Evolutionary conservation across 495 filamentous ascomycete species (phyloP), one percentile per base, ranked within the genome.

Genomic region (Penicillium canescens): DNA sequence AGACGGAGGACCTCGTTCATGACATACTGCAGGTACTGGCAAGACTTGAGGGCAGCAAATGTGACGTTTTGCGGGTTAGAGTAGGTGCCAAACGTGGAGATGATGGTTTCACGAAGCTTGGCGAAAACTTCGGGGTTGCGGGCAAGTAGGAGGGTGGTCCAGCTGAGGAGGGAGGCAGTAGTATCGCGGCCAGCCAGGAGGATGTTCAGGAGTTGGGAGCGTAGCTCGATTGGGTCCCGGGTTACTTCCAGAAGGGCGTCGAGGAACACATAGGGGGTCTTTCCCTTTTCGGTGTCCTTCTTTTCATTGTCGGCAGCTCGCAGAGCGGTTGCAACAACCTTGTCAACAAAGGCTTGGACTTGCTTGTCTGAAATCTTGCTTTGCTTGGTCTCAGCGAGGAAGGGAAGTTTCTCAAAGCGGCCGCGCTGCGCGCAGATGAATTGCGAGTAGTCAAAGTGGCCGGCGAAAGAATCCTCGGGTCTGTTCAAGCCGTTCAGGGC

Each of bases 131-230:
- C 52, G 0, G 78, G 81, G 52, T 73, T 54, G 14, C 68, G 70
- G n/a, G 73, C 65, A 67, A 88, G 85, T 24, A 91, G 85, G 2
- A 96, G 86, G 14, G 83, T 68, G 1, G 79, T 74, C 74, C 78
- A 86, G 44, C 82, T 80, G 10, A 88, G 73, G 3, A 83, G 68
- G 3, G 81, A 77, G 6, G 81, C 86, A 4, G 85, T 88, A 4
- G 85, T 87, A 51, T 89, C 86, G 3, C 84, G 77, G 18, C 73
- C 73, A 11, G 72, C 69, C 14, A 75, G 59, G 41, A 77, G 66
- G 57, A 78, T 71, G 57, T 85, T 82, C 53, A 89, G 73, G 11
- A 82, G 65, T 50, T 88, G 80, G 45, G 78, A 76, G 57, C 85
- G 77, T 11, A 89, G 73, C 50, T 81, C 75, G 33, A 78, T 61